phyloP scores from a whole-genome alignment of 441 rosid genomes.

The Jatropha podagrica region DNA sequence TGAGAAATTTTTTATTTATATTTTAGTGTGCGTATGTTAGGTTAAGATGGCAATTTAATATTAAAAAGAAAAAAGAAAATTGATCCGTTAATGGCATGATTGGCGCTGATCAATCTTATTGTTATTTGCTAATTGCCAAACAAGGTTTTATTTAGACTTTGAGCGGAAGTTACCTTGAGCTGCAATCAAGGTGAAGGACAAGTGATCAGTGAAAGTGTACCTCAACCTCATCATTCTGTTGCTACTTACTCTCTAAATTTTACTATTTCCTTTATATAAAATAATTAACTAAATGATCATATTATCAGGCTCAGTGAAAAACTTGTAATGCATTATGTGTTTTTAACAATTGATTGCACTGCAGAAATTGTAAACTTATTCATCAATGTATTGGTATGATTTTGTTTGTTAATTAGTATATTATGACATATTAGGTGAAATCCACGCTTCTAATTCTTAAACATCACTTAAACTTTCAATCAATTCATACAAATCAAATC shows the following conservation, averaged over 20 bases:
- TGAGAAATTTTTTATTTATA: too few relatives aligned
- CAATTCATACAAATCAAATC: background rate
- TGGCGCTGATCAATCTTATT: background rate
- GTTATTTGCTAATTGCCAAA: conserved; percentile 6
- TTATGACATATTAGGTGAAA: background rate
- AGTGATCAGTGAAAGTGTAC: background rate
- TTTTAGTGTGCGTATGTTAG: too few relatives aligned
- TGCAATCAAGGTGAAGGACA: too few relatives aligned
- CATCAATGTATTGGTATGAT: background rate
- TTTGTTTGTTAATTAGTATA: background rate
- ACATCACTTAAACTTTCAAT: background rate
- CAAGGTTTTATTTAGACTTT: conserved; percentile 20
- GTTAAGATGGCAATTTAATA: too few relatives aligned
- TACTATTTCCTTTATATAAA: background rate
- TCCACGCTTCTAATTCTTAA: background rate
- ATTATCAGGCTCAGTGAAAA: background rate
- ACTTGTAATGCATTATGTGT: too few relatives aligned
- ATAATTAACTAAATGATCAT: background rate
- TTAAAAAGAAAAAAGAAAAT: background rate
- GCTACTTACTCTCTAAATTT: background rate
- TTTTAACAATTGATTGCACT: background rate
- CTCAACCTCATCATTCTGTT: conserved; percentile 1
- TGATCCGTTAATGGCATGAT: conserved; percentile 11
- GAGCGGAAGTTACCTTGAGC: conserved; percentile 10
- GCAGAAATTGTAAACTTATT: background rate